Percentiles rank a stretch among this genome's conserved stretches.
Evolutionary conservation across 2,329 filamentous ascomycete genomes (phyloP).

Genomic region (Pseudogymnoascus sp.): DNA sequence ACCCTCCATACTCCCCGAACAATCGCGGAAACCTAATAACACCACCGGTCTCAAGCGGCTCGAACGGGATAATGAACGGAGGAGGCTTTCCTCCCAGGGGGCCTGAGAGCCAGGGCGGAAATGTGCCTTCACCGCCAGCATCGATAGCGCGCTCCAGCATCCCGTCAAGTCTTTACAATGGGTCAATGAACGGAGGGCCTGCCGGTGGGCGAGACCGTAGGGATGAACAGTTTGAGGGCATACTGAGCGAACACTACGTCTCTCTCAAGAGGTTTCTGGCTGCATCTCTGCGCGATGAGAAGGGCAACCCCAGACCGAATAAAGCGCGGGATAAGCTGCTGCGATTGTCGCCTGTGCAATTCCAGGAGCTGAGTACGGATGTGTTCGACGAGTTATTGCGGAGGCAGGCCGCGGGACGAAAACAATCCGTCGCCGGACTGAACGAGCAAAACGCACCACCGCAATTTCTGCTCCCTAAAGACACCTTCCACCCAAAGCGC

Average conservation of each 20-base stretch:
- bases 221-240: conserved; percentile 56
- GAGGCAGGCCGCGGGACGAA: conserved; percentile 62
- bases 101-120: conserved; percentile 43
- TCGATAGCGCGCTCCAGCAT: conserved; percentile 82
- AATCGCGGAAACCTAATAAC: conserved; percentile 57
- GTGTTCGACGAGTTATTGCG: conserved; percentile 92
- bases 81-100: conserved; percentile 43
- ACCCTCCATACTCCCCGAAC: conserved; percentile 41
- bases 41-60: conserved; percentile 61
- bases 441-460: conserved; percentile 46
- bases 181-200: conserved; percentile 1
- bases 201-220: conserved; percentile 55
- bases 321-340: conserved; percentile 92
- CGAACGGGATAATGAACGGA: conserved; percentile 55
- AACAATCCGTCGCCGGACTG: conserved; percentile 44
- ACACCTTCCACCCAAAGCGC: conserved; percentile 89
- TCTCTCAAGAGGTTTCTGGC: conserved; percentile 63
- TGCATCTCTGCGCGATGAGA: conserved; percentile 64
- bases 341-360: conserved; percentile 82
- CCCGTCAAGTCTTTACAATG: conserved; percentile 60
- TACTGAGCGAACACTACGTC: conserved; percentile 73
- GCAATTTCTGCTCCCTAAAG: conserved; percentile 72
- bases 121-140: conserved; percentile 74
- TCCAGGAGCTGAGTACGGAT: conserved; percentile 95
- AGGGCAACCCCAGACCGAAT: conserved; percentile 68